These are phyloP conservation scores for Prunus kanzakura DNA, from an alignment of 306 rosid species.

Conservation along the genomic window DNA sequence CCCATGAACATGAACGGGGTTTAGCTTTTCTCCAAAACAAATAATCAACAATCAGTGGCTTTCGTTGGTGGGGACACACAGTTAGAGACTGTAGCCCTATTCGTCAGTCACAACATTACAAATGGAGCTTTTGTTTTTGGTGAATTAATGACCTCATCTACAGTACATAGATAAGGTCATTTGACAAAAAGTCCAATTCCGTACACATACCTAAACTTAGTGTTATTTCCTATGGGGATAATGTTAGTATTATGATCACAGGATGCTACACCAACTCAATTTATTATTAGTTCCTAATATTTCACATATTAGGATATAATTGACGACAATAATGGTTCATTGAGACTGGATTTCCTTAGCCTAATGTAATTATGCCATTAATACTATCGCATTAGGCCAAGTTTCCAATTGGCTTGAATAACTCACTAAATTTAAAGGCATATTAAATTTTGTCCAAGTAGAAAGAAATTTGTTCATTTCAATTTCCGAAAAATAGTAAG, in stretches of 20 bases:
- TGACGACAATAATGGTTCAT: not conserved
- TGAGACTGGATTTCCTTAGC: not conserved
- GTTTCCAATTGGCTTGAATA: no score
- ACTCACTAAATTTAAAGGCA: no score
- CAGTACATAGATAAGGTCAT: not conserved
- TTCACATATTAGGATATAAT: not conserved
- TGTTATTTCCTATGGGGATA: not conserved
- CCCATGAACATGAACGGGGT: accelerated
- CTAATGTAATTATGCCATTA: not conserved
- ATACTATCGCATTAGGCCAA: not conserved
- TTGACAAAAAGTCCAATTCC: not conserved
- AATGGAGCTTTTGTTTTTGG: not conserved
- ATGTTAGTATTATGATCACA: not conserved
- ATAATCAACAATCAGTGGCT: no score
- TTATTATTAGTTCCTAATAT: not conserved
- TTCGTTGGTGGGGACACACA: no score
- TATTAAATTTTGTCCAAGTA: no score
- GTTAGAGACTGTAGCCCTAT: not conserved
- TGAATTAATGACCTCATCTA: not conserved
- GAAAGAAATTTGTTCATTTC: no score
- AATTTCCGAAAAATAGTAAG: no score
- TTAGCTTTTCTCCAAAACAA: no score
- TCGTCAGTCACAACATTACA: not conserved
- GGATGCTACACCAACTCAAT: not conserved
- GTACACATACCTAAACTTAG: not conserved